Conservation (phyloP, 1,284 basidiomycete species). For the Exobasidium cylindrosporum region DNA sequence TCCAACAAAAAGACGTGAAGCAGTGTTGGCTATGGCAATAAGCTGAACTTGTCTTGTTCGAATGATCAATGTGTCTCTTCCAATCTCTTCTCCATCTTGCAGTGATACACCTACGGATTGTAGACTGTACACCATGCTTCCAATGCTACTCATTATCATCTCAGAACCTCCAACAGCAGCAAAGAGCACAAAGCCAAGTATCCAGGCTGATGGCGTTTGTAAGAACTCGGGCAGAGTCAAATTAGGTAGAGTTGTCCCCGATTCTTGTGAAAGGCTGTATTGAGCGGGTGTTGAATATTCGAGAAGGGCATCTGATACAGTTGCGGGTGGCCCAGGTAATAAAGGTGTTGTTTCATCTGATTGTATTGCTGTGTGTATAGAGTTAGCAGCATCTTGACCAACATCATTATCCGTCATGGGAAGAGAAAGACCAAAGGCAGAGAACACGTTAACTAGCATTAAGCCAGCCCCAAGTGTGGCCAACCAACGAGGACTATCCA, state of each 20-base stretch:
- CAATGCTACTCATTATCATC: conserved; percentile 26
- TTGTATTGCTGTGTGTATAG: neutral
- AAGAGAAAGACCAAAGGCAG: conserved; percentile 16
- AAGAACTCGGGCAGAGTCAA: neutral
- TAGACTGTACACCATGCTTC: conserved; percentile 20
- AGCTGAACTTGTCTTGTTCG: conserved; percentile 12
- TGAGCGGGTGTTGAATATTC: neutral
- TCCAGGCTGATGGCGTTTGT: conserved; percentile 14
- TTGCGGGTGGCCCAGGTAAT: neutral
- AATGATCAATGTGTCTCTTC: conserved; percentile 8
- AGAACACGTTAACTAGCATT: conserved; percentile 17
- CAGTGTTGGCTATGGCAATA: conserved; percentile 21
- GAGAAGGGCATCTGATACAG: neutral
- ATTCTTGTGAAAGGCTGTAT: neutral
- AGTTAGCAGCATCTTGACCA: neutral
- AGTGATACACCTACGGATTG: neutral
- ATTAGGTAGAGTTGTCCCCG: neutral
- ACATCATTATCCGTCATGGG: neutral
- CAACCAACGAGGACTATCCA: conserved; percentile 20
- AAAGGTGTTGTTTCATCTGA: neutral
- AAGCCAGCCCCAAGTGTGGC: conserved; percentile 20
- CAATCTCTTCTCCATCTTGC: neutral
- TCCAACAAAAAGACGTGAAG: conserved; percentile 22
- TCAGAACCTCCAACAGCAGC: conserved; percentile 22
- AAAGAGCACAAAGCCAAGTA: conserved; percentile 21